Base-by-base conservation (phyloP, 2,329 filamentous ascomycete species). In the Endoconidiophora polonica region DNA sequence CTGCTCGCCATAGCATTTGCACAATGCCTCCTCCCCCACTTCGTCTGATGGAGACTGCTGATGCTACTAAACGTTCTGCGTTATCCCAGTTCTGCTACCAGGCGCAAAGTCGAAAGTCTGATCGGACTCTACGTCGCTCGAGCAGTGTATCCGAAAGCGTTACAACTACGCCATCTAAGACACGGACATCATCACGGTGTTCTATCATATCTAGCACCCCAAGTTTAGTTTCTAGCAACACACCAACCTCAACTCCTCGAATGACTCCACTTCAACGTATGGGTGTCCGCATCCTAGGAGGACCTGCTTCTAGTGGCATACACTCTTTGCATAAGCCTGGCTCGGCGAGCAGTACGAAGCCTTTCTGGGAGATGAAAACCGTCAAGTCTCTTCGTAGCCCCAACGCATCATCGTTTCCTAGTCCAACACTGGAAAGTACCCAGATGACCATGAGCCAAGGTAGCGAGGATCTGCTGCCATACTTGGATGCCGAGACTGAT, bases 391-490 rank as follows among this genome's bases (percentile, higher is more conserved):
- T 46, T 45, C 9, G 22, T 9, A 22, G 37, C 5, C 29, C 33
- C 22, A n/a, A 7, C 26, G 36, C 38, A 16, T 41, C 39, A 5
- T n/a, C 37, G 44, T 36, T 18, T 18, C 38, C 10, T n/a, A n/a
- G 5, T 10, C n/a, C 12, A 20, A 48, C 18, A n/a, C 37, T 16
- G 14, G 16, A 24, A 2, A 43, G 42, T 14, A 50, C 18, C 20
- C 42, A 45, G 43, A 10, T 29, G 20, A 45, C 20, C 14, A 29
- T 36, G 40, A 40, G 36, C 2, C 50, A 52, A 38, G 74, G 75
- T 12, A 78, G 74, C 56, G 75, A 79, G 58, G 75, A 79, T 51
- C 66, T 74, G 49, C 68, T 78, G 54, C 60, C 72, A 12, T 69
- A 69, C 23, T 72, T 72, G 58, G 74, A 72, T 54, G 70, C 72